Conservation (phyloP, 2,329 filamentous ascomycete species). For the Verticillium nubilum region DNA sequence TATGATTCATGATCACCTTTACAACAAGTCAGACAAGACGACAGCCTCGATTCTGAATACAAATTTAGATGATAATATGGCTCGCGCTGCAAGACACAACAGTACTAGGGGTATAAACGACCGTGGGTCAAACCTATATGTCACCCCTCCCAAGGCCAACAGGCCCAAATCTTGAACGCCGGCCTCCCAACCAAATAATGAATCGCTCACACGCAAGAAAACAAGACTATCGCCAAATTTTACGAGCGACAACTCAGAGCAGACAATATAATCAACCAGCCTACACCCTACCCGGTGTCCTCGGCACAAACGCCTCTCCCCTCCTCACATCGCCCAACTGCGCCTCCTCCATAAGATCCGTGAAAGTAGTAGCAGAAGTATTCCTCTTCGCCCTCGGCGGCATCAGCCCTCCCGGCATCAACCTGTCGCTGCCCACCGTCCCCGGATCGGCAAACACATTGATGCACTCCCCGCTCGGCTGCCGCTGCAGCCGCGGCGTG, state of each 20-base stretch:
- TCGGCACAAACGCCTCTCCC: slow-evolving; percentile 37
- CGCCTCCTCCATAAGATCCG: slow-evolving; percentile 46
- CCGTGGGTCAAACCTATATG: neutral
- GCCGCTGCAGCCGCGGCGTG: slow-evolving; percentile 27
- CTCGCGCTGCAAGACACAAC: neutral
- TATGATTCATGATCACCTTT: no score
- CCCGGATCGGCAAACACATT: slow-evolving; percentile 46
- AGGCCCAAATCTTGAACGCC: neutral
- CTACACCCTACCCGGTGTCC: slow-evolving; percentile 18
- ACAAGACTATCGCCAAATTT: neutral
- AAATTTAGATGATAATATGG: neutral
- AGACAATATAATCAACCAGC: no score
- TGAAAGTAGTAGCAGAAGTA: slow-evolving; percentile 40
- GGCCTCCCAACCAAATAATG: neutral
- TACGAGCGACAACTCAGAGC: no score
- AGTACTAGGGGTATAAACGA: slow-evolving; percentile 1
- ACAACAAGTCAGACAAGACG: no score
- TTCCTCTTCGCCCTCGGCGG: slow-evolving; percentile 9
- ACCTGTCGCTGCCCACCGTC: slow-evolving; percentile 24
- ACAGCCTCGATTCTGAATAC: no score
- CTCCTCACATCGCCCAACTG: slow-evolving; percentile 34
- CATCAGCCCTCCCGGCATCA: neutral
- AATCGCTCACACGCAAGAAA: neutral
- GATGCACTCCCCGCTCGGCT: slow-evolving; percentile 44
- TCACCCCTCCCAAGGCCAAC: neutral